Evolutionary conservation across 345 rosid genomes (phyloP), one percentile per base, ranked within the genome.

Genomic region (Dipteronia sinensis): DNA sequence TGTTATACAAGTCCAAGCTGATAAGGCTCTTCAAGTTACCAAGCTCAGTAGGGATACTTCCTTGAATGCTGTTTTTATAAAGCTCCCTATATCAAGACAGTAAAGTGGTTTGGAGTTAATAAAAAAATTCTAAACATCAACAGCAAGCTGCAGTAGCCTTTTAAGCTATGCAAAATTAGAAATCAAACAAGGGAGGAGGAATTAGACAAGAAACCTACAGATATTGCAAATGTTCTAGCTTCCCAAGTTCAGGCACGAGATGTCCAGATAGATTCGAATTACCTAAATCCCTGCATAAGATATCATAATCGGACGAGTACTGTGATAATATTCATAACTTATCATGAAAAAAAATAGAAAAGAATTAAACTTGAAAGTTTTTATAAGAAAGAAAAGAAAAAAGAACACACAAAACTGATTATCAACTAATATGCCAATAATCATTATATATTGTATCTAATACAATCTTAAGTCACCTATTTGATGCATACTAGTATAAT

Each of bases 1-100:
- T 96, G 88, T 86, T 90, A 82, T 96, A 96, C 64, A 96, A 83
- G 85, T 96, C 99, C 94, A 96, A 86, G 90, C 99, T 96, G 80
- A 96, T 87, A 66, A 96, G 99, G 53, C 84, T 88, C 91, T 89
- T 94, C 86, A 95, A 84, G 83, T 87, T 92, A 70, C 94, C 97
- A 38, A 95, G 89, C 86, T 93, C 98, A 13, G 80, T 16, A 51
- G 99, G 98, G 78, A 93, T 89, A 61, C 86, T 86, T 79, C 98
- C 99, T 70, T 91, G 86, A 56, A 95, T 90, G 82, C 87, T 90
- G 88, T 93, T 95, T 79, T 93, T 95, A 85, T 95, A 95, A 69
- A 95, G 98, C 84, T 95, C 99, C 78, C 98, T 95, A 79, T 68
- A 78, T n/a, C 63, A 79, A 61, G 20, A 64, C 7, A 75, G 3